Base-by-base conservation (phyloP, 164 flowering plant genomes). In the Magnolia officinalis region DNA sequence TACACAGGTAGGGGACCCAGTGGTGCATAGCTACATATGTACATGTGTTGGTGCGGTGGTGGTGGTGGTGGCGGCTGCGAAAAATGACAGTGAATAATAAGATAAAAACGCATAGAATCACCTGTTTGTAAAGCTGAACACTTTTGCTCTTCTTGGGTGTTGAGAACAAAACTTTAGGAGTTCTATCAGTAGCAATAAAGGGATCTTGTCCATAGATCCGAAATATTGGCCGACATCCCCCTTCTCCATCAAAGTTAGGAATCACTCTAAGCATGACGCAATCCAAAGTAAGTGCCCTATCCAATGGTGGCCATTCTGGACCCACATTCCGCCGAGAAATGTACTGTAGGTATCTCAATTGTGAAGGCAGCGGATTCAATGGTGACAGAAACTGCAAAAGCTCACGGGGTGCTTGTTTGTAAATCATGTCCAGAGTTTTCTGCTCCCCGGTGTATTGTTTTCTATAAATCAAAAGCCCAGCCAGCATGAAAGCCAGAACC, bases 161-260 rank as follows among this genome's bases (percentile, higher is more conserved):
- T 20, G 95, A 84, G 74, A 85, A 94, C 74, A 96, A 79, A 71
- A 90, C 78, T 79, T 90, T 91, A 50, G 97, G 80, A 70, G 86
- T 82, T 77, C 83, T 81, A 83, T 93, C 92, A 70, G 81, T 31
- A 69, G 75, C 83, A 77, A 72, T 72, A 63, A 87, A 80, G n/a
- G 95, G 95, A 83, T 96, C 96, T 81, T 89, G 97, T 20, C 98
- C 99, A 82, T 91, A 96, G 63, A 94, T 86, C 31, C 91, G 84
- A 84, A 96, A 89, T 63, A 92, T 76, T 24, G 98, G 99, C 65
- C 97, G 81, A 81, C 90, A 96, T 18, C 99, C 98, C 19, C 89
- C 90, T 71, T 87, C 83, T 61, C 87, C 92, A 81, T 87, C 90
- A 81, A 91, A 88, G 75, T 86, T 80, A 58, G 99, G 99, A 82